phyloP scores from a whole-genome alignment of 2,329 filamentous ascomycete species.

The Xylariaceae sp. region DNA sequence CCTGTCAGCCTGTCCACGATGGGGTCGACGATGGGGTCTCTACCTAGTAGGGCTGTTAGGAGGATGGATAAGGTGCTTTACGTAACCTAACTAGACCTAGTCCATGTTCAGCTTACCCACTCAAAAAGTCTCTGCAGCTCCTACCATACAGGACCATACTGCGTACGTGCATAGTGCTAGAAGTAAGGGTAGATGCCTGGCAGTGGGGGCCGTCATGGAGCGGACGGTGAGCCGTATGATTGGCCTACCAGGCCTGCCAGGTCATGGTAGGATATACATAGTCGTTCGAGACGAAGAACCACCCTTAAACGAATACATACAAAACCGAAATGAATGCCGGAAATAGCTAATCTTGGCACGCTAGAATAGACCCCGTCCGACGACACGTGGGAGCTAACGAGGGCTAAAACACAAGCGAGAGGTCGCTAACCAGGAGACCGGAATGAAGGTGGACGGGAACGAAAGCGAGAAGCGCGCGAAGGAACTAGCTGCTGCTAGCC shows the following conservation, averaged over 20 bases:
- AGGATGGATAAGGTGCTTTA: background rate
- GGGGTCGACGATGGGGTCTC: constrained; percentile 11
- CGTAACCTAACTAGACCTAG: background rate
- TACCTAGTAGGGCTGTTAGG: background rate
- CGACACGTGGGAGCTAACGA: no score
- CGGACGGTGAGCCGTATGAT: no score
- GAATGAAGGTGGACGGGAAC: background rate
- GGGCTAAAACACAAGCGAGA: background rate
- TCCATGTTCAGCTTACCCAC: background rate
- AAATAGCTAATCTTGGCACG: background rate
- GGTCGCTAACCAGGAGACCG: background rate
- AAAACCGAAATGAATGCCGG: background rate
- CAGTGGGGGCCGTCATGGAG: no score
- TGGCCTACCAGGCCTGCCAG: no score
- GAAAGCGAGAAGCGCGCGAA: background rate
- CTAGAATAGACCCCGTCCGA: background rate
- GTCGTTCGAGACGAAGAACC: background rate
- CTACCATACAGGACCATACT: no score
- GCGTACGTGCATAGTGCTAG: no score
- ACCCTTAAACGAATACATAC: background rate
- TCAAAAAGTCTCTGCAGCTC: background rate
- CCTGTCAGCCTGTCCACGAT: background rate
- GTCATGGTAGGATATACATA: no score
- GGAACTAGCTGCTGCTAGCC: no score
- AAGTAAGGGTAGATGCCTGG: no score